Evolutionary conservation across 331 rosid species (phyloP), one percentile per base, ranked within the genome.

Genomic region (Pyracantha coccinea): DNA sequence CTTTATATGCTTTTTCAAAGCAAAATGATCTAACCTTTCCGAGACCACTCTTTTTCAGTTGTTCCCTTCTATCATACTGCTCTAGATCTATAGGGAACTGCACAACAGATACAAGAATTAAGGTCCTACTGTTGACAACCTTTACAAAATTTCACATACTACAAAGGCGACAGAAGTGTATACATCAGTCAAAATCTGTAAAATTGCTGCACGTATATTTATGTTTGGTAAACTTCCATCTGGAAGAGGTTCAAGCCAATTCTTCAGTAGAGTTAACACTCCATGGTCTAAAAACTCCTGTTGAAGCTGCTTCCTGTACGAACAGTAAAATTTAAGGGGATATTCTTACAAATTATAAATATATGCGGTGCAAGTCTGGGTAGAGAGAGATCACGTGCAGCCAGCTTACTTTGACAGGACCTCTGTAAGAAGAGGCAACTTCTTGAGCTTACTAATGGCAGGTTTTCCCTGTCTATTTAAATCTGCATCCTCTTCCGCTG

Each of bases 181-280:
- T 90, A 93, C 98, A 83, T 93, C 97, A 76, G 88, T 89, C 86
- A 93, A 85, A 82, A 93, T 93, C 78, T 67, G 87, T 91, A 93
- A 81, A 82, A 93, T 87, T 81, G 92, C 94, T 0, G 89, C 89
- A 76, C 97, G 91, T 53, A 91, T 93, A 78, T 89, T 93, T 71
- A 91, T 91, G 82, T 89, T 93, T 5, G 96, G 97, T 78, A 93
- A 85, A 85, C 97, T 93, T 85, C 97, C 98, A 80, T 93, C 97
- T n/a, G 98, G 94, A 59, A 91, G 97, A 11, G 96, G 98, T 83
- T 93, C 98, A 54, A 91, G 97, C 98, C 98, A 93, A 83, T 84
- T 91, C 88, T 89, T 93, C 62, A 91, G 81, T 64, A 93, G 82
- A 59, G 91, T 88, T 68, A 93, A 74, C 80, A 91, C 96, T 80